Evolutionary conservation across 1,139 yeast species (phyloP), one percentile per base, ranked within the genome.

Genomic region (Meyerozyma carpophila): DNA sequence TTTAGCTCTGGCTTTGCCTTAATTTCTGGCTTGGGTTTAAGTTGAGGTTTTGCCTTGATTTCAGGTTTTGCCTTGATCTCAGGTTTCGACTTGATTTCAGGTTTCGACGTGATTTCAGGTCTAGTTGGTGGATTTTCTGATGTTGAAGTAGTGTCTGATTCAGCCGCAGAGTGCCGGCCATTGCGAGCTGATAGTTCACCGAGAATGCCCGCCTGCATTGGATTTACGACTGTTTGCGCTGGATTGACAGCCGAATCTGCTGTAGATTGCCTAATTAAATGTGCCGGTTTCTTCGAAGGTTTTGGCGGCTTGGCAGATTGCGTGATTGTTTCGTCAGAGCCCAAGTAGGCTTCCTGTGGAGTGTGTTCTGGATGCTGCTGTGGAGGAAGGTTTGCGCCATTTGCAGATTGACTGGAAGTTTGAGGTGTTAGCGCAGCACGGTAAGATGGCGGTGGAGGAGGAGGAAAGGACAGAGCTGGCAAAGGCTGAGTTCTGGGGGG

Each of bases 71-170:
- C 39, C 41, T 13, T 24, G 40, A 37, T 13, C 18, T 36, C 49
- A 14, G 65, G 61, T 43, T 55, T 61, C 9, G 37, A 47, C 2
- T 51, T 53, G 7, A 49, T 46, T 14, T 31, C 50, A 10, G 61
- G 57, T 43, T 52, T 46, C n/a, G 34, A 0, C 31, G 21, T 32
- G 32, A 34, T 32, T 16, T 31, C 20, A 28, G 41, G n/a, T 20
- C 32, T 16, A 32, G 28, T 16, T 16, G 18, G 18, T 16, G 18
- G 3, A 16, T 27, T 27, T n/a, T 11, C 29, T 27, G 29, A n/a
- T 7, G 29, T n/a, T 5, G 29, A 11, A 7, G 7, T 5, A 3
- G 5, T 27, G 29, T 11, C 13, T 10, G 18, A 16, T 21, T 21
- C 24, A 21, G 24, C 24, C 24, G 5, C 24, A 21, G 2, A 3